These are phyloP conservation scores for Ligustrum vulgare DNA, from an alignment of 257 asterid species.

Conservation along the genomic window DNA sequence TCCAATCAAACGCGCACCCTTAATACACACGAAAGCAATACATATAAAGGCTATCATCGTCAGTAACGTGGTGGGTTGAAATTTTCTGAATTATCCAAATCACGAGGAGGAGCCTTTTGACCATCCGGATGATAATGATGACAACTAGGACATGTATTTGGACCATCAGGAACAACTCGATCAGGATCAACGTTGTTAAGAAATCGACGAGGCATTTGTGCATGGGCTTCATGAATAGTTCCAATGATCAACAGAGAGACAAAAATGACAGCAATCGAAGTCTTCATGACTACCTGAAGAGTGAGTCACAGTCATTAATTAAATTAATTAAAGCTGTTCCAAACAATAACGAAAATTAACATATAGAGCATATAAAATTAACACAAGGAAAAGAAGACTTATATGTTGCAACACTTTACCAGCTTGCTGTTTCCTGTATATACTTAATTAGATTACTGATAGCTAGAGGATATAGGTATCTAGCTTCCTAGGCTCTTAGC, in stretches of 20 bases:
- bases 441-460: no score
- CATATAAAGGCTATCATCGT: background rate
- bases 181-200: background rate
- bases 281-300: background rate
- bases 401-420: background rate
- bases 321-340: background rate
- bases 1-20: background rate
- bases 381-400: background rate
- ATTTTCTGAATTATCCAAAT: background rate
- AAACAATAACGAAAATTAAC: background rate
- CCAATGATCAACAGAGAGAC: background rate
- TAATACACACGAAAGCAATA: background rate
- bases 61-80: background rate
- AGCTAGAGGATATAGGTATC: no score
- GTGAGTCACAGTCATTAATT: background rate
- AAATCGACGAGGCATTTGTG: background rate
- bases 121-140: background rate
- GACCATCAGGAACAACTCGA: background rate
- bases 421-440: background rate
- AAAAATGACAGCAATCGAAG: background rate
- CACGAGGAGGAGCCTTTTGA: conserved; percentile 2
- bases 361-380: background rate
- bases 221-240: background rate
- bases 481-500: background rate
- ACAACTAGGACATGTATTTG: background rate